Evolutionary conservation across 2,329 filamentous ascomycete genomes (phyloP), one percentile per base, ranked within the genome.

Genomic region (Fusarium pilosicola): DNA sequence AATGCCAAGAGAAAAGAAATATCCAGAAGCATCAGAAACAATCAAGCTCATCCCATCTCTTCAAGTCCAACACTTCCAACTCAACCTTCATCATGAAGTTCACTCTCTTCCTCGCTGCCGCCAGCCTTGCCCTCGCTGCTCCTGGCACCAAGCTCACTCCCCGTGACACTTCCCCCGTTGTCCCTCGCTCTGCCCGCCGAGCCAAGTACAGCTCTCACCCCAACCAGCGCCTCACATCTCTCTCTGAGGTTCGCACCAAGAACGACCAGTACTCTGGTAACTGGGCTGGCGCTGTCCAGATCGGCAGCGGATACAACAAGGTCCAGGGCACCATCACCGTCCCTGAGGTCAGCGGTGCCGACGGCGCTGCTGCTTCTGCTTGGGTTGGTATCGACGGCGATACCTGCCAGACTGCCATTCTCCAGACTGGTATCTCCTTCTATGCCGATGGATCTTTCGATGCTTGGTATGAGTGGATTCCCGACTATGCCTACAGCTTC

Each of bases 321-420:
- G 63, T 66, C 36, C 60, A 66, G 49, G 63, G 63, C 2, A 66
- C 63, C 11, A 66, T 66, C 38, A 66, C 63, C 13, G 63, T 66
- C 11, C 63, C 63, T 7, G 32, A 36, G 13, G 63, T 57, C 20
- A 66, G 63, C 22, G 63, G 63, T 26, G 46, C 36, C 4, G 8
- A 41, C 4, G 63, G 63, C 13, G 49, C 63, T 38, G 63, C 63
- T 49, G 63, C 63, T 7, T 66, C 63, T 10, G 63, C 63, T 0
- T 86, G 85, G 85, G 85, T 86, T 17, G 85, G 85, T 20, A 86
- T 86, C 55, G 85, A 86, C 41, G 85, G 85, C n/a, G 82, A 85
- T 63, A 83, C 83, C 1, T 85, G 83, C 76, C 74, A 70, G 26
- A 75, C 66, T 14, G 83, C 83, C 14, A 83, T 85, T 32, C 79